Base-by-base conservation (phyloP, 2,329 filamentous ascomycete genomes). In the Trichoderma atroviride region DNA sequence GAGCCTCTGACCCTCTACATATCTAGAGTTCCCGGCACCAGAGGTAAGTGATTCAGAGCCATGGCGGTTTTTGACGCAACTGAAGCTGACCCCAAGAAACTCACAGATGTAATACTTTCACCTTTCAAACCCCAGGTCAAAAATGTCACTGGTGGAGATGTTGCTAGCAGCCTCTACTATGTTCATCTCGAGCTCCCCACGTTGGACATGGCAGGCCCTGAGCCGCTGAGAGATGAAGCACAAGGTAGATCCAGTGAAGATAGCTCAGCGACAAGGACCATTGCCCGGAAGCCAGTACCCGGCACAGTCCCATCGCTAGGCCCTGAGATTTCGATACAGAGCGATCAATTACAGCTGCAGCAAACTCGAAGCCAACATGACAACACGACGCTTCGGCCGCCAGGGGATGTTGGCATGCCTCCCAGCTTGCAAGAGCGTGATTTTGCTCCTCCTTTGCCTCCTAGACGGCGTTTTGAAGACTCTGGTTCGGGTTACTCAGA, bases 161-260 rank as follows among this genome's bases (percentile, higher is more conserved):
- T 99, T 60, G 88, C 91, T 68, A 93, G 89, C 75, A 97, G 91
- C 16, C 85, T 99, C 5, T 99, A 98, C 81, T 98, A 96, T 78
- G 83, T 97, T 65, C 95, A 98, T 80, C 87, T 96, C 50, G 75
- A 78, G 68, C 67, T 71, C 9, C 84, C 86, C 1, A 86, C 88
- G 4, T 84, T 88, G 50, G 87, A 92, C 70, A 37, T 78, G 83
- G 19, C 74, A 74, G 43, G 69, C 67, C 62, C 62, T 71, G 77
- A 11, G 74, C 75, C 35, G 72, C 76, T 56, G 64, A 72, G 71
- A 55, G 74, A 77, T 29, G 77, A 79, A 7, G 74, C 74, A 47
- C 75, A 78, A 59, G 78, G 81, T 70, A 79, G 81, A 58, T 81
- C 82, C 35, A 84, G 84, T 72, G 78, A 81, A 62, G 83, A 85